Conservation (phyloP, 805 yeast species). For the Zygosaccharomyces bisporus region DNA sequence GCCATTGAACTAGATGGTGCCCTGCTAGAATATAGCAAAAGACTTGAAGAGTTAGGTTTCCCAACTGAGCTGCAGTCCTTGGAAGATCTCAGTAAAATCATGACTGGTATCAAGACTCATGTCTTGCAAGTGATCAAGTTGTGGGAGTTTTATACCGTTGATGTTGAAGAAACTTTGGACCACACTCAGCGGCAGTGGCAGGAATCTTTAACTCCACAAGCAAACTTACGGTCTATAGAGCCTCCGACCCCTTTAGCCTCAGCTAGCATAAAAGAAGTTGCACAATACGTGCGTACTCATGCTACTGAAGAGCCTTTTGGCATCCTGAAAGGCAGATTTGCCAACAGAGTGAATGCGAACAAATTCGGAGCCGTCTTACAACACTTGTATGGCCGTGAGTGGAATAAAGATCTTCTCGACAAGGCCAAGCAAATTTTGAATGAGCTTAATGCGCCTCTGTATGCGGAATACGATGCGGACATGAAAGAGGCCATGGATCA, state of each 20-base stretch:
- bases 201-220: not conserved
- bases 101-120: conserved; percentile 64
- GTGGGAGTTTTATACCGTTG: conserved; percentile 86
- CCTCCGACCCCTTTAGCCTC: not conserved
- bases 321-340: conserved; percentile 44
- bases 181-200: conserved; percentile 41
- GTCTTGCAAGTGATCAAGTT: conserved; percentile 64
- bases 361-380: conserved; percentile 53
- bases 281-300: conserved; percentile 44
- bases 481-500: conserved; percentile 60
- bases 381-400: conserved; percentile 34
- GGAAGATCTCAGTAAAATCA: conserved; percentile 55
- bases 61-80: conserved; percentile 52
- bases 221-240: not conserved
- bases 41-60: conserved; percentile 53
- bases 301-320: conserved; percentile 44
- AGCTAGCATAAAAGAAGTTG: conserved; percentile 35
- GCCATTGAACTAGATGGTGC: conserved; percentile 80
- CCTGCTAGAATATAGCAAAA: conserved; percentile 60
- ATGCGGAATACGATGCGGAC: conserved; percentile 74
- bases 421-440: conserved; percentile 58
- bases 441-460: conserved; percentile 71
- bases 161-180: conserved; percentile 44
- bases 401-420: conserved; percentile 34
- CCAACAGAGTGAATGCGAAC: conserved; percentile 49